phyloP scores from a whole-genome alignment of 2,329 filamentous ascomycete species.

The Verticillium zaregamsianum region DNA sequence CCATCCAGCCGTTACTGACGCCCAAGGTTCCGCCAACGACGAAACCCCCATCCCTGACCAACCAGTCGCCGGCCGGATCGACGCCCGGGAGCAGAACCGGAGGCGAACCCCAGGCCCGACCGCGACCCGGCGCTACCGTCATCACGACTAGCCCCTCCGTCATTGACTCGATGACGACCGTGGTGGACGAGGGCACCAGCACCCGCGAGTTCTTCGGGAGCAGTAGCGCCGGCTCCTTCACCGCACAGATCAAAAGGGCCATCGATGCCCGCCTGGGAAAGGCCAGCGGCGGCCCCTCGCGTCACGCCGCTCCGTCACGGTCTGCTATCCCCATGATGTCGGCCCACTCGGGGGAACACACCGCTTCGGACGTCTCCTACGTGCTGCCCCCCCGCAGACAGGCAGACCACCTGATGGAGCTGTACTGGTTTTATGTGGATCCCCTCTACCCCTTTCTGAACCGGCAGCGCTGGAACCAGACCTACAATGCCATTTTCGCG shows the following conservation, averaged over 20 bases:
- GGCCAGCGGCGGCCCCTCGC: not conserved
- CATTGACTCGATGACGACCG: conserved; percentile 40
- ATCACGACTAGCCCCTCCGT: conserved; percentile 23
- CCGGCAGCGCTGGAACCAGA: conserved; percentile 25
- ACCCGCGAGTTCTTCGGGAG: conserved; percentile 41
- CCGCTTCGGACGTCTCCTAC: conserved; percentile 19
- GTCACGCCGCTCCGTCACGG: not conserved
- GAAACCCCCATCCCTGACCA: not conserved
- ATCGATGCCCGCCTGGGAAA: conserved; percentile 27
- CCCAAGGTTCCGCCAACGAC: not conserved
- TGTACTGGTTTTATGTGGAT: conserved; percentile 43
- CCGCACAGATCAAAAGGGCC: conserved; percentile 38
- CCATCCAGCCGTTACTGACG: not conserved
- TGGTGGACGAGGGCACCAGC: conserved; percentile 33
- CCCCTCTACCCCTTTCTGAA: conserved; percentile 43
- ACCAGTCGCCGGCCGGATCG: not conserved
- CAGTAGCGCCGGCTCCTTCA: conserved; percentile 42
- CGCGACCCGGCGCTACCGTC: not conserved
- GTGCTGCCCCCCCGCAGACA: conserved; percentile 39
- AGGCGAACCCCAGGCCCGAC: not conserved
- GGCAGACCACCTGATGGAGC: conserved; percentile 37
- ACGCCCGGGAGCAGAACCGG: not conserved
- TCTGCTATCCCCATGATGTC: not conserved
- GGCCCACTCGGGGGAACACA: not conserved
- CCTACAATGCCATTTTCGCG: conserved; percentile 36